These are phyloP conservation scores for Paramecium pentaurelia DNA, from an alignment of 73 alveolate species.

Conservation along the genomic window DNA sequence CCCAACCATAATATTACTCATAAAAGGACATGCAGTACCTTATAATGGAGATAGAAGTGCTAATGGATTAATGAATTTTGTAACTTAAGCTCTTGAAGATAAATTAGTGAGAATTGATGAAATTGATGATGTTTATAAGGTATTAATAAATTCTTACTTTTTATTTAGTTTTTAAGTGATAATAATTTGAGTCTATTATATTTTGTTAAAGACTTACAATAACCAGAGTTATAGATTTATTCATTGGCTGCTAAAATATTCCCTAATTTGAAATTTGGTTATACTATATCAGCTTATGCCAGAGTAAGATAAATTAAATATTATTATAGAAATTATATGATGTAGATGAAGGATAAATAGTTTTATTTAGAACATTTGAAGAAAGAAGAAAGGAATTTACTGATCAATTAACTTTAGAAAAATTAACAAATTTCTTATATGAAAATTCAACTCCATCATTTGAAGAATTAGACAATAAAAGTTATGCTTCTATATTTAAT, in stretches of 20 bases:
- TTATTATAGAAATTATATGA: not conserved
- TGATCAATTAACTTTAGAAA: not conserved
- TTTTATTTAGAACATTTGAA: constrained; percentile 14
- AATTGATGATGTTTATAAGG: constrained; percentile 46
- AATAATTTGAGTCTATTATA: not conserved
- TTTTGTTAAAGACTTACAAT: not conserved
- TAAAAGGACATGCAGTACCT: constrained; percentile 38
- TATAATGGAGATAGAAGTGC: constrained; percentile 41
- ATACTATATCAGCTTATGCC: not conserved
- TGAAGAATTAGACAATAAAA: constrained; percentile 10
- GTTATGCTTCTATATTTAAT: not conserved
- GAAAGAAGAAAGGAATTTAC: constrained; percentile 48
- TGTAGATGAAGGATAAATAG: not conserved
- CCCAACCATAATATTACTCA: constrained; percentile 15
- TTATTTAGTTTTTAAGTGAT: not conserved
- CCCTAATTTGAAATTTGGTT: not conserved
- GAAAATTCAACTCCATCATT: not conserved
- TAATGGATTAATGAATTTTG: not conserved
- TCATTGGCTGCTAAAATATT: not conserved
- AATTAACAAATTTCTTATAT: not conserved
- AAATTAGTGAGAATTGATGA: not conserved
- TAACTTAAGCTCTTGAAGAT: not conserved
- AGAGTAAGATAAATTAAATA: not conserved
- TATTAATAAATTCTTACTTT: not conserved
- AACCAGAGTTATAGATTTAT: not conserved